Conservation (phyloP, 129 eudicot genomes). For the Deinandra increscens region DNA sequence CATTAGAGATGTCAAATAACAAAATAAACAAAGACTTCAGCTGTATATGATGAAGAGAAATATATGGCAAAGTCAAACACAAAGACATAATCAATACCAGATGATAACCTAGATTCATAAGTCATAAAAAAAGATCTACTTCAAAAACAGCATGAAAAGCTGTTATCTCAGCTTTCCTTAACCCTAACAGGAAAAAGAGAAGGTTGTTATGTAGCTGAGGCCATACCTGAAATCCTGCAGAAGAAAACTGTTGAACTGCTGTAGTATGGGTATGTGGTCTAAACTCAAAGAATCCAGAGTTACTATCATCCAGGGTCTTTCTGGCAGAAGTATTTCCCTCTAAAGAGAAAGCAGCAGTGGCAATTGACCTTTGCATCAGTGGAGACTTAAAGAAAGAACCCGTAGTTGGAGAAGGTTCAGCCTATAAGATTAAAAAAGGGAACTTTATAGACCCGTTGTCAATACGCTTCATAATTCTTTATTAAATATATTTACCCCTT, state of each 20-base stretch:
- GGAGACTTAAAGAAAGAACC: conserved; percentile 83
- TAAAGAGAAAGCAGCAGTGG: conserved; percentile 41
- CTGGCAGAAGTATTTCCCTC: conserved; percentile 35
- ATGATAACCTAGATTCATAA: conserved; percentile 9
- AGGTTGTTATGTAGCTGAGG: not conserved
- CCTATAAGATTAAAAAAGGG: conserved; percentile 52
- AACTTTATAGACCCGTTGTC: conserved; percentile 30
- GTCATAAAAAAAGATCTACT: conserved; percentile 18
- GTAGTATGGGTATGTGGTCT: conserved; percentile 53
- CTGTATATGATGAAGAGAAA: conserved; percentile 10
- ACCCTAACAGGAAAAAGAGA: not conserved
- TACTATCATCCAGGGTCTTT: conserved; percentile 44
- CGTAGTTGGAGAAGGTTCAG: conserved; percentile 97
- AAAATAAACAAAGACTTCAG: conserved; percentile 8
- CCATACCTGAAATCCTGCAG: conserved; percentile 59
- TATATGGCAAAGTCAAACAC: not conserved
- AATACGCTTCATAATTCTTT: conserved; percentile 32
- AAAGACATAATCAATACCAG: not conserved
- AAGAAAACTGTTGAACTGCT: conserved; percentile 45
- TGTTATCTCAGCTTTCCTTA: conserved; percentile 3
- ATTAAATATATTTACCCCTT: conserved; percentile 31
- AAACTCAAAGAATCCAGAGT: conserved; percentile 71
- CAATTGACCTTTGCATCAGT: conserved; percentile 60
- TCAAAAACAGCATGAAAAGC: conserved; percentile 11
- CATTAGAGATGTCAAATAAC: conserved; percentile 3